Base-by-base conservation (phyloP, 2,329 filamentous ascomycete genomes). In the Diaporthe aspalathi region DNA sequence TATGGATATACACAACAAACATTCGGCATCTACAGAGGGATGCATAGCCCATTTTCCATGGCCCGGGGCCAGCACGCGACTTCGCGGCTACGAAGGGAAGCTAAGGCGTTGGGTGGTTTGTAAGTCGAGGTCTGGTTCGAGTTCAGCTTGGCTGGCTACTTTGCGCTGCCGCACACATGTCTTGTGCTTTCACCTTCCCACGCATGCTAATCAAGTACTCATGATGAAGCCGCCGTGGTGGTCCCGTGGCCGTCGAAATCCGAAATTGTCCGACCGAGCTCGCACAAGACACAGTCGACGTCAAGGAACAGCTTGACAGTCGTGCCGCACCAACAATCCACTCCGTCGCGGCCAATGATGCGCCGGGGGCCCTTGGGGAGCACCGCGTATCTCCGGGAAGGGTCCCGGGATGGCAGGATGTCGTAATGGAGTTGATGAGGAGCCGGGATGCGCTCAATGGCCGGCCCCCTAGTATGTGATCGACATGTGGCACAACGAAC, bases 401-500 rank as follows among this genome's bases (percentile, higher is more conserved):
- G 45, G 29, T 16, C 1, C 6, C 66, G 11, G 43, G 62, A 4
- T 73, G 71, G 68, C 3, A 56, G 8, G 68, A 73, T 12, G 63
- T 73, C 9, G 71, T 53, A 1, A 17, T 5, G 5, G 56, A 71
- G 62, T 27, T 56, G 9, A 38, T 71, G 4, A 67, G 27, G 43
- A 72, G 71, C 52, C 45, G 71, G n/a, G 62, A 53, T 47, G 38
- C 6, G 17, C 52, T 73, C 40, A 49, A 32, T 29, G 32, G 11
- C 11, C 56, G 32, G 71, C 68, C 5, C 62, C 47, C 22, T 68
- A 72, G 27, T 35, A 38, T 16, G 45, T 68, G 3, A 68, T 72
- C 17, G 56, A 72, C 9, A 32, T 53, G 63, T 68, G 49, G 50
- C 56, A 71, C 20, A 65, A n/a, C 65, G 50, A 24, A 57, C 50